Conservation (phyloP, 2,329 filamentous ascomycete species). For the Hypocrella siamensis region DNA sequence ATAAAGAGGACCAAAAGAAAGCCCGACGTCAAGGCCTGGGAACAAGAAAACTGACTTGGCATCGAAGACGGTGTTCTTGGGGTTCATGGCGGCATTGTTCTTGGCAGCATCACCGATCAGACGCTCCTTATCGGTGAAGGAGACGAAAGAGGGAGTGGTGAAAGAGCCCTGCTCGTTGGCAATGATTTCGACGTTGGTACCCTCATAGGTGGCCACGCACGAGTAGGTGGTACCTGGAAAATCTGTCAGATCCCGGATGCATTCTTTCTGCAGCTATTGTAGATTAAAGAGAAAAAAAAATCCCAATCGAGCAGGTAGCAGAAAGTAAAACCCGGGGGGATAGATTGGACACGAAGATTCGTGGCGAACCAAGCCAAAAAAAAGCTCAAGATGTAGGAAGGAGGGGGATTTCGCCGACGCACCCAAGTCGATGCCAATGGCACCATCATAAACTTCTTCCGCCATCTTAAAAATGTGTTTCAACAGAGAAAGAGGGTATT, state of each 20-base stretch:
- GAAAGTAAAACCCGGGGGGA: no score
- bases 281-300: no score
- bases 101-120: slow-evolving; percentile 98
- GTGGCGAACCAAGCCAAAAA: background rate
- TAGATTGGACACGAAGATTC: background rate
- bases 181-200: slow-evolving; percentile 99
- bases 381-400: no score
- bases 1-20: background rate
- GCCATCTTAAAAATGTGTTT: slow-evolving; percentile 56
- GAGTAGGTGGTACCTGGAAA: slow-evolving; percentile 91
- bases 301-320: no score
- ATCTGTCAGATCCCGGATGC: background rate
- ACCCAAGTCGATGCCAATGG: slow-evolving; percentile 99
- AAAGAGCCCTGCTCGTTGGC: slow-evolving; percentile 99
- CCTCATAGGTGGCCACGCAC: slow-evolving; percentile 98
- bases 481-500: slow-evolving; percentile 6
- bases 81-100: slow-evolving; percentile 99
- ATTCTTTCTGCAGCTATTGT: no score
- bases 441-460: slow-evolving; percentile 98
- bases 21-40: background rate
- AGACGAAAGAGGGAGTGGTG: slow-evolving; percentile 97
- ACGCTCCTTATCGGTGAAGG: slow-evolving; percentile 96
- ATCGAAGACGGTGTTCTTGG: slow-evolving; percentile 94
- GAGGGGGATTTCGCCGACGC: slow-evolving; percentile 31
- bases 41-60: slow-evolving; percentile 64